These are phyloP conservation scores for Entonaema liquescens DNA, from an alignment of 495 filamentous ascomycete species.

Conservation along the genomic window DNA sequence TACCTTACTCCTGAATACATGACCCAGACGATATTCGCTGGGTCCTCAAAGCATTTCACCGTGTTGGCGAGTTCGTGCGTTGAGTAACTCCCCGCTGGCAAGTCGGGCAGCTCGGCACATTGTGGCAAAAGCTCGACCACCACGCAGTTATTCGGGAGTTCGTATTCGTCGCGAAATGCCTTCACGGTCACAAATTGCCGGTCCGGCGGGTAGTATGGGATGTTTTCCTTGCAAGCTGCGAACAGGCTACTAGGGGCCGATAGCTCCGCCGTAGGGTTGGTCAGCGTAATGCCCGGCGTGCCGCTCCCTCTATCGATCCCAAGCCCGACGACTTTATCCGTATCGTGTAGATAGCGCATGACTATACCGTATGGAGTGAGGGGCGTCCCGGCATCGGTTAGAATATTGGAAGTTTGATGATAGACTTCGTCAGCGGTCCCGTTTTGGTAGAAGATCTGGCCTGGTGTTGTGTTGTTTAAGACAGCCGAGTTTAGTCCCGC, in stretches of 20 bases:
- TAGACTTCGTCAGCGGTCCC: constrained; percentile 44
- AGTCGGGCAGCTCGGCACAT: constrained; percentile 38
- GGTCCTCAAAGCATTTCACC: constrained; percentile 39
- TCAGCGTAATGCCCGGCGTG: constrained; percentile 33
- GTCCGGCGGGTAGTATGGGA: constrained; percentile 37
- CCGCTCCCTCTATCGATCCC: constrained; percentile 41
- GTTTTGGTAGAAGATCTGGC: no score
- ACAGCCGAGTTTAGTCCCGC: no score
- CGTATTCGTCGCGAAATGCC: constrained; percentile 33
- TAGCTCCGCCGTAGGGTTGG: constrained; percentile 23
- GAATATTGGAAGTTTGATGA: constrained; percentile 29
- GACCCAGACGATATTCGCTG: not conserved
- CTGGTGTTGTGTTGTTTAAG: no score
- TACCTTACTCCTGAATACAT: not conserved
- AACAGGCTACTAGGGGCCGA: constrained; percentile 17
- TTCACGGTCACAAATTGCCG: constrained; percentile 23
- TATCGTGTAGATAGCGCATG: constrained; percentile 23
- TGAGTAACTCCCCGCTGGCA: constrained; percentile 40
- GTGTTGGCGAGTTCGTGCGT: constrained; percentile 45
- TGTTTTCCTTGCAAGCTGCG: constrained; percentile 41
- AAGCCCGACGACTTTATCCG: constrained; percentile 22
- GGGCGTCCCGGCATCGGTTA: constrained; percentile 46
- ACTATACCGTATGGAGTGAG: constrained; percentile 43
- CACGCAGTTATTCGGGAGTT: constrained; percentile 39
- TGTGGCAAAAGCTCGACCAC: constrained; percentile 42